These are phyloP conservation scores for Diaporthe citriasiana DNA, from an alignment of 2,329 filamentous ascomycete species.

Conservation along the genomic window DNA sequence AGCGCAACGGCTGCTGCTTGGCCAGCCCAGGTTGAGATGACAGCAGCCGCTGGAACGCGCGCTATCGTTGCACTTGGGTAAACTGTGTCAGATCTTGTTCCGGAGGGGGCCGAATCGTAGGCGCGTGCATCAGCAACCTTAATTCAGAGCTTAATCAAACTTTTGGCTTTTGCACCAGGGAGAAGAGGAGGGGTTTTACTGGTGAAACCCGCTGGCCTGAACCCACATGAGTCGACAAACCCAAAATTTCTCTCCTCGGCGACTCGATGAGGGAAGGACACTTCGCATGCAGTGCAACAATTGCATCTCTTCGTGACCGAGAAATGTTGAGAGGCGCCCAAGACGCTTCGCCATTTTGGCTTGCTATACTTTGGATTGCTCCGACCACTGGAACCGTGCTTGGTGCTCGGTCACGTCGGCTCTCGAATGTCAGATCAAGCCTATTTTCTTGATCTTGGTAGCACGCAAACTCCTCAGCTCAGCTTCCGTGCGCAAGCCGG, in stretches of 20 bases:
- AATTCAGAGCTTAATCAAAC: slow-evolving; percentile 25
- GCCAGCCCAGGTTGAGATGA: not conserved
- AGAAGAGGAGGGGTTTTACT: not conserved
- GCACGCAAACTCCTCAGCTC: not conserved
- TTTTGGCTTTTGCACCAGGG: slow-evolving; percentile 13
- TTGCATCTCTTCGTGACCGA: not conserved
- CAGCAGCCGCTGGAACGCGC: slow-evolving; percentile 22
- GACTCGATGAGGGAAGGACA: slow-evolving; percentile 5
- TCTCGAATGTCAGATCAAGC: slow-evolving; percentile 6
- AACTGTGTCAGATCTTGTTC: slow-evolving; percentile 7
- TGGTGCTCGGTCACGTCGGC: not conserved
- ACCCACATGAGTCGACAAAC: slow-evolving; percentile 23
- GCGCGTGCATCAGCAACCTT: slow-evolving; percentile 20
- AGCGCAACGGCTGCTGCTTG: not conserved
- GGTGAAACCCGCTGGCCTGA: slow-evolving; percentile 31
- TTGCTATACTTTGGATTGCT: slow-evolving; percentile 7
- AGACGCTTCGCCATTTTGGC: not conserved
- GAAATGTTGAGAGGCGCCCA: slow-evolving; percentile 5
- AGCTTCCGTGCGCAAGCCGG: not conserved
- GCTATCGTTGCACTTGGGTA: slow-evolving; percentile 9
- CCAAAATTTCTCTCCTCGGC: slow-evolving; percentile 10
- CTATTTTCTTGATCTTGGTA: not conserved
- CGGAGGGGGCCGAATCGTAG: slow-evolving; percentile 30
- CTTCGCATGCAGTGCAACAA: not conserved
- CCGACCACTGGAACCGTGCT: slow-evolving; percentile 20